phyloP scores from a whole-genome alignment of 2,329 filamentous ascomycete species.

The Talaromyces atroroseus region DNA sequence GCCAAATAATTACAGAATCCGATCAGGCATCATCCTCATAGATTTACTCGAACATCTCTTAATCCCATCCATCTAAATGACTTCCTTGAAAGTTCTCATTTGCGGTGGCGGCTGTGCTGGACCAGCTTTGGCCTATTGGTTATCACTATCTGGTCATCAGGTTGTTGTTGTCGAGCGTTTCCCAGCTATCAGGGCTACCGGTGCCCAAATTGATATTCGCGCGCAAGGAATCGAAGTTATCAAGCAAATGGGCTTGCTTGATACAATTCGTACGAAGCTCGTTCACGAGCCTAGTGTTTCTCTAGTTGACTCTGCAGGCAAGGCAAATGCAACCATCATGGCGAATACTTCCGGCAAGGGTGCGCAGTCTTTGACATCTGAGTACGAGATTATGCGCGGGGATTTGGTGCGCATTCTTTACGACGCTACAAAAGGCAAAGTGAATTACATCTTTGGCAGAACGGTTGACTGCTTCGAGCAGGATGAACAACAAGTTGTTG shows the following conservation, averaged over 20 bases:
- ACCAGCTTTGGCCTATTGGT: conserved; percentile 46
- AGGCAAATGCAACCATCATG: conserved; percentile 35
- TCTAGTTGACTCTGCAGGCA: conserved; percentile 41
- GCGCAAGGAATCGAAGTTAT: conserved; percentile 48
- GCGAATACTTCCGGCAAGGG: conserved; percentile 39
- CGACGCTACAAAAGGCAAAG: conserved; percentile 29
- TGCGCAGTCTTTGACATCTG: conserved; percentile 46
- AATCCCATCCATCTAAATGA: too few species aligned
- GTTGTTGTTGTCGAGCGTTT: conserved; percentile 42
- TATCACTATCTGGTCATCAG: conserved; percentile 31
- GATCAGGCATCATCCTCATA: too few species aligned
- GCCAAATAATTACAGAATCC: too few species aligned
- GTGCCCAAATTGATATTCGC: conserved; percentile 52
- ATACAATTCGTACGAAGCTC: conserved; percentile 31
- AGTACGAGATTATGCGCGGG: conserved; percentile 57
- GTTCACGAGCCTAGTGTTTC: conserved; percentile 47
- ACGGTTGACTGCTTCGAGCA: conserved; percentile 19
- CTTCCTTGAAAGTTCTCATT: conserved; percentile 50
- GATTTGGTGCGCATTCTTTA: conserved; percentile 51
- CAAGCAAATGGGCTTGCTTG: conserved; percentile 48
- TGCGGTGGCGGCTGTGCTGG: conserved; percentile 38
- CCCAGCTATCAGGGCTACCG: conserved; percentile 40
- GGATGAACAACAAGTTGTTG: conserved; percentile 29
- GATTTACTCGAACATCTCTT: too few species aligned
- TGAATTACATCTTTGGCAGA: background rate